Base-by-base conservation (phyloP, 2,329 filamentous ascomycete genomes). In the Aureobasidium lini region DNA sequence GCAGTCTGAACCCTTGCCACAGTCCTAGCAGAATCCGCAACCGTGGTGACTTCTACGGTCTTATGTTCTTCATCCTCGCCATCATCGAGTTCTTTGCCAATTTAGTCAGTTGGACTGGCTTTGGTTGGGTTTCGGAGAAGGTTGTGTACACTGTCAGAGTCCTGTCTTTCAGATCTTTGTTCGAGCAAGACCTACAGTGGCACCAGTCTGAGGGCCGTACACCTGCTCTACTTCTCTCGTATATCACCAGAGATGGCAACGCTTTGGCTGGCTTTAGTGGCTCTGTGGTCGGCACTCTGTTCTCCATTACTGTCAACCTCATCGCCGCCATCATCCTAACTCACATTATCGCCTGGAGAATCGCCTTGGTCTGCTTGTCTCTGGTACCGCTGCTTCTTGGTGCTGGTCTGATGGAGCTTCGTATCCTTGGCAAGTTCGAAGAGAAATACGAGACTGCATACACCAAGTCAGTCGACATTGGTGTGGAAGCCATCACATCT, bases 341-440 rank as follows among this genome's bases (percentile, higher is more conserved):
- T 0, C 85, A 88, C 62, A 82, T 89, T 46, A 77, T 91, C 48
- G 85, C 85, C 2, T 91, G 88, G 88, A 87, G 84, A 67, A 89
- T 91, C 62, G 87, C 87, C 0, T 72, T 91, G 13, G 87, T 91
- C 3, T 86, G 86, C 58, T 76, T 91, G 6, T 80, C 86, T 0
- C 78, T 83, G 8, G 83, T 90, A 0, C 88, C 88, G 0, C 72
- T 90, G 9, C 79, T 90, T 6, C 76, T 91, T 0, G 84, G 84
- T 1, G 80, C 86, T 0, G 87, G 88, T 0, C 80, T 88, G 62
- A 83, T 90, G 81, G 82, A 88, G 63, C 76, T 90, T 15, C 79
- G 79, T 1, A 79, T 84, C 3, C 78, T 88, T 1, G 79, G 81
- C 2, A 78, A 68, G 70, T 81, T 83, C 16, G 86, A 87, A 61